These are phyloP conservation scores for Lachnellula subtilissima DNA, from an alignment of 2,329 filamentous ascomycete species.

Conservation along the genomic window DNA sequence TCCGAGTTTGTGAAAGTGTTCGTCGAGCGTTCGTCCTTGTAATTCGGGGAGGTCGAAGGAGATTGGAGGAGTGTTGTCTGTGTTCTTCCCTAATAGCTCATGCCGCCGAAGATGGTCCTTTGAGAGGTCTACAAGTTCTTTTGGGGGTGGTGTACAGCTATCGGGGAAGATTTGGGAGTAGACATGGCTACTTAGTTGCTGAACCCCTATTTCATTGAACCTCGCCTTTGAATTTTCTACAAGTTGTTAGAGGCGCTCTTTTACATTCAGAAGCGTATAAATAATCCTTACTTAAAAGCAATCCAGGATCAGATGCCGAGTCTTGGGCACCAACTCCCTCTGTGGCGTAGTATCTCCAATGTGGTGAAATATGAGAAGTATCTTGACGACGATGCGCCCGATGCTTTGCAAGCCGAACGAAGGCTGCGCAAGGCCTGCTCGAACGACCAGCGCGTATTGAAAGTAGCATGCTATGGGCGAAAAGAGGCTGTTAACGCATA, in stretches of 20 bases:
- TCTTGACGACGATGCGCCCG: slow-evolving; percentile 35
- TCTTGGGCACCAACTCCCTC: slow-evolving; percentile 9
- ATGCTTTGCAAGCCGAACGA: slow-evolving; percentile 48
- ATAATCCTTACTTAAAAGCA: slow-evolving; percentile 16
- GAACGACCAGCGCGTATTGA: slow-evolving; percentile 27
- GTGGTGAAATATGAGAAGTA: slow-evolving; percentile 29
- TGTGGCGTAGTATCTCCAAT: slow-evolving; percentile 40
- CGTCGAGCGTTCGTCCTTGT: slow-evolving; percentile 77
- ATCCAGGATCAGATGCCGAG: neutral
- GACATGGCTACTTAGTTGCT: slow-evolving; percentile 82
- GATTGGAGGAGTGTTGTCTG: slow-evolving; percentile 69
- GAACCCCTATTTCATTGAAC: slow-evolving; percentile 89
- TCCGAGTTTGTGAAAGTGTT: slow-evolving; percentile 89
- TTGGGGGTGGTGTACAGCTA: slow-evolving; percentile 50
- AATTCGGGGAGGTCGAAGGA: slow-evolving; percentile 80
- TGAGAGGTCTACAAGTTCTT: slow-evolving; percentile 73
- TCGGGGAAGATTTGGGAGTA: slow-evolving; percentile 76
- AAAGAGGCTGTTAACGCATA: slow-evolving; percentile 20
- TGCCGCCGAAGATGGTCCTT: slow-evolving; percentile 79
- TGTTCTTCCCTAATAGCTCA: slow-evolving; percentile 85
- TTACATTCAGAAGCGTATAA: neutral
- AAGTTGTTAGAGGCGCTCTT: slow-evolving; percentile 8
- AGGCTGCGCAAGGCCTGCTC: slow-evolving; percentile 36
- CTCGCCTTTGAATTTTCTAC: slow-evolving; percentile 51
- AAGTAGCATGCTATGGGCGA: slow-evolving; percentile 27